Evolutionary conservation across 164 flowering plant genomes (phyloP), one percentile per base, ranked within the genome.

Genomic region (Sedum album): DNA sequence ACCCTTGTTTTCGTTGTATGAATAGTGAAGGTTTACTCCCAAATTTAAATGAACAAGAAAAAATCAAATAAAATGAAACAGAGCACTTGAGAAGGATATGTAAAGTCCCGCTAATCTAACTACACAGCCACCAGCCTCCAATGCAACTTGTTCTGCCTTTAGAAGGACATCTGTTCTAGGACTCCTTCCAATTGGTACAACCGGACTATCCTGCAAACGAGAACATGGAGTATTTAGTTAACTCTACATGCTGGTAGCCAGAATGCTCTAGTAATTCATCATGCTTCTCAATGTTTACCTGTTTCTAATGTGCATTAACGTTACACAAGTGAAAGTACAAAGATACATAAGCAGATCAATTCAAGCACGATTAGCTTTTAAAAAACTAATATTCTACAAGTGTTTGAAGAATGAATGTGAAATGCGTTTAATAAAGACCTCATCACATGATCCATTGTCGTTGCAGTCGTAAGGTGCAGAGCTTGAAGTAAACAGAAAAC

Each of bases 401-500:
- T 3, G 38, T 35, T 35, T 35, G 3, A 20, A 51, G n/a, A 5
- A 51, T n/a, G 21, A 6, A 5, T 20, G 21, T 15, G 21, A 21
- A 20, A 5, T 51, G 57, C 21, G 57, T 6, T n/a, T 51, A 5
- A 21, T n/a, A 21, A 23, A 21, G 0, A 94, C 98, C 97, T 94
- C 98, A 77, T 85, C 84, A 76, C 95, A 94, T 65, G 68, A 42
- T 77, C 93, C 96, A 86, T 91, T 89, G 79, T 94, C 91, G 71
- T 65, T 63, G 84, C 95, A 83, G 79, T 91, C 96, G 80, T 82
- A 91, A 31, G 84, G 88, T 60, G 96, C 95, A 64, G 93, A 77
- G 83, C 97, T 91, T 70, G 97, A 94, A 60, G 98, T 94, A 74
- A 91, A 91, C 23, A 94, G 63, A 73, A 94, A 86, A 66, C 83